phyloP scores from a whole-genome alignment of 352 stramenopile species.

The Globisporangium splendens region DNA sequence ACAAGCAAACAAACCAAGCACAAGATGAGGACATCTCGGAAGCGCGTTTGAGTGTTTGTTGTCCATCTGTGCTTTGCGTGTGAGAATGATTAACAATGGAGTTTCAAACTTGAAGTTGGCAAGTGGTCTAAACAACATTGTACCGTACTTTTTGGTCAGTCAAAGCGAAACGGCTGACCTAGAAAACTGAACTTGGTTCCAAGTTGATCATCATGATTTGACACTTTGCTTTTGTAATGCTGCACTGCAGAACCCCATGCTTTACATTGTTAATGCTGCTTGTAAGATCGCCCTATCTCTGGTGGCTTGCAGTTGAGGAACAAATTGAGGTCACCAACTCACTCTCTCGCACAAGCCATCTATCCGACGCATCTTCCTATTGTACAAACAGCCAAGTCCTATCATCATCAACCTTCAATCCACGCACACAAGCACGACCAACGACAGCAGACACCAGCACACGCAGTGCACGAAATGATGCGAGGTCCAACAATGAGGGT shows the following conservation, averaged over 20 bases:
- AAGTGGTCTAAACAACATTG: background rate
- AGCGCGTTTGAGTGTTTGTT: too few relatives aligned
- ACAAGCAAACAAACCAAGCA: background rate
- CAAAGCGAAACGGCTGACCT: background rate
- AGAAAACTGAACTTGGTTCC: constrained; percentile 3
- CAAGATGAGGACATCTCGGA: background rate
- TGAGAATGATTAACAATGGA: background rate
- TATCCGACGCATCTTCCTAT: background rate
- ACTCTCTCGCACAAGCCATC: background rate
- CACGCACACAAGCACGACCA: background rate
- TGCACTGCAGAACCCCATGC: too few relatives aligned
- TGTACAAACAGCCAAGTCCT: background rate
- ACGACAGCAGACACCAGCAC: background rate
- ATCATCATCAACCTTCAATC: too few relatives aligned
- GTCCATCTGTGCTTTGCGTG: too few relatives aligned
- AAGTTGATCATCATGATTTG: background rate
- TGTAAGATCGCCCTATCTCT: background rate
- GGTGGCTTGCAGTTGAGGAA: background rate
- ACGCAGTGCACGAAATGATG: background rate
- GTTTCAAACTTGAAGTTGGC: background rate
- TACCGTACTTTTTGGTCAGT: too few relatives aligned
- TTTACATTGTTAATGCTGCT: background rate
- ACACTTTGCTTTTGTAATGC: background rate
- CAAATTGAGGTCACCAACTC: too few relatives aligned
- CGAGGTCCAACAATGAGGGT: constrained; percentile 2